phyloP scores from a whole-genome alignment of 495 filamentous ascomycete genomes.

The Rhypophila decipiens region DNA sequence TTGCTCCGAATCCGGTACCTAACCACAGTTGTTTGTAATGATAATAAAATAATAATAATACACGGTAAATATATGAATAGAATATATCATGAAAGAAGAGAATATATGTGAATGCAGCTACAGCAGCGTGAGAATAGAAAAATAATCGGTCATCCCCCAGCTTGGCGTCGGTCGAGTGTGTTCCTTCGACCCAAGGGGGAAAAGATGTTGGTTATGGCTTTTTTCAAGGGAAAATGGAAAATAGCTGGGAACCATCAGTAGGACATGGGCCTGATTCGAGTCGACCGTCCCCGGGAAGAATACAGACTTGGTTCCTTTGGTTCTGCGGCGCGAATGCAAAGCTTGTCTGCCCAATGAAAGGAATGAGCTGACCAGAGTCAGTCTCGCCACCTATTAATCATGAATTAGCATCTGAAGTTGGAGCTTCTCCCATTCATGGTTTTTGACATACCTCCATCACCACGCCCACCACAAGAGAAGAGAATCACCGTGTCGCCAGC shows the following conservation, averaged over 20 bases:
- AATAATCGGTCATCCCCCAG: too few relatives aligned
- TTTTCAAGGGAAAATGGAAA: constrained; percentile 35
- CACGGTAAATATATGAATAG: neutral
- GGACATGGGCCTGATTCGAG: constrained; percentile 37
- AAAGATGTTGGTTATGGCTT: too few relatives aligned
- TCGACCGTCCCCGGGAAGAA: constrained; percentile 31
- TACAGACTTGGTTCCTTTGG: constrained; percentile 33
- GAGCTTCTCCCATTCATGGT: too few relatives aligned
- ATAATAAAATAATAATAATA: neutral
- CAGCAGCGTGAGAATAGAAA: too few relatives aligned
- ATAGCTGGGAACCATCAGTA: constrained; percentile 35
- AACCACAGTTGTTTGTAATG: too few relatives aligned
- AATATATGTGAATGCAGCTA: too few relatives aligned
- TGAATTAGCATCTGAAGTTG: constrained; percentile 8
- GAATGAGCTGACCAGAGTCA: constrained; percentile 35
- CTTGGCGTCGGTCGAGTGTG: too few relatives aligned
- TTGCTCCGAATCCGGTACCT: too few relatives aligned
- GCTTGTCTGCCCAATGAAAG: constrained; percentile 33
- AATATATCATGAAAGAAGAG: neutral
- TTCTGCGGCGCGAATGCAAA: constrained; percentile 36
- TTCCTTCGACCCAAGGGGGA: neutral
- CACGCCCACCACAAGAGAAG: constrained; percentile 49
- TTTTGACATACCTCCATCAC: constrained; percentile 36
- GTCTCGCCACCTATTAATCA: constrained; percentile 32
- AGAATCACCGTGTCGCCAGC: constrained; percentile 42